Evolutionary conservation across 1,139 yeast species (phyloP).

Genomic region (Hansenula anomala): DNA sequence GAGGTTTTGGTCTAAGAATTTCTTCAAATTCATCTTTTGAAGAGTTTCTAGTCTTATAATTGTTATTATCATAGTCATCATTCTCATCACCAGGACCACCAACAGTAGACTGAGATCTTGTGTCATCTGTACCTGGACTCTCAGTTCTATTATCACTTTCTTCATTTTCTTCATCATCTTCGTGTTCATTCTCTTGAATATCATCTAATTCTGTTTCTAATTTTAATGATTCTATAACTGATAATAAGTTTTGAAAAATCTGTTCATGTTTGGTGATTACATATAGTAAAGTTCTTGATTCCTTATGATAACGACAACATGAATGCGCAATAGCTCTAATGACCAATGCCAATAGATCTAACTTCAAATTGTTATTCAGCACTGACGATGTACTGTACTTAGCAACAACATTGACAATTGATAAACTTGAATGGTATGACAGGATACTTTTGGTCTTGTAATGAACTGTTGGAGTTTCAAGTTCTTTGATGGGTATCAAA

Average conservation of each 20-base stretch:
- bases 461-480: constrained; percentile 9
- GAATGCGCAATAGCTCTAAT: constrained; percentile 51
- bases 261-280: constrained; percentile 44
- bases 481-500: constrained; percentile 39
- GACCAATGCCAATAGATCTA: constrained; percentile 55
- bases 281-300: constrained; percentile 51
- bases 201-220: constrained; percentile 6
- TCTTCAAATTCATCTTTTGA: constrained; percentile 17
- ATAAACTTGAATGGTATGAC: constrained; percentile 55
- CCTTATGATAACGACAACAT: constrained; percentile 41
- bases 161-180: constrained; percentile 5
- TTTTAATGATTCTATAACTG: constrained; percentile 20
- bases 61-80: constrained; percentile 2
- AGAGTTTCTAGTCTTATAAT: background rate
- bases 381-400: constrained; percentile 13
- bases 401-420: constrained; percentile 49
- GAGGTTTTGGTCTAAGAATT: constrained; percentile 32
- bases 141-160: constrained; percentile 6
- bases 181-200: constrained; percentile 6
- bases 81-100: background rate
- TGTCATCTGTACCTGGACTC: background rate
- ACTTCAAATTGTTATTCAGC: constrained; percentile 30
- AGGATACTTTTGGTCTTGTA: constrained; percentile 32
- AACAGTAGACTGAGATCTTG: background rate
- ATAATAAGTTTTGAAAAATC: constrained; percentile 23